Conservation (phyloP, 352 stramenopile genomes). For the Paralagenidium karlingii region DNA sequence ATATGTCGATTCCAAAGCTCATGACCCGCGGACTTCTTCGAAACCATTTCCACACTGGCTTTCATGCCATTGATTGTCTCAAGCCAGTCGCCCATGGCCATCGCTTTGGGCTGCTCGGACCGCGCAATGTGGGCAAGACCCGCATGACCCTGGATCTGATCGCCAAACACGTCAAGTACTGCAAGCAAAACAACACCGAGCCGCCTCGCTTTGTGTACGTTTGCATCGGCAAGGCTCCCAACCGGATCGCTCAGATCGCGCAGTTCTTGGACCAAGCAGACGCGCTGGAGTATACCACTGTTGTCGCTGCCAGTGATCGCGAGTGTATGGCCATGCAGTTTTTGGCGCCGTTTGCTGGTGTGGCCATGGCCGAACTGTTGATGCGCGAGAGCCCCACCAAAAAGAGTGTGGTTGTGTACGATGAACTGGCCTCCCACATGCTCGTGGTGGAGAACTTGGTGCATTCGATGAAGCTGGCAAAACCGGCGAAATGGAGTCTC, state of each 20-base stretch:
- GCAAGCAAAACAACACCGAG: constrained; percentile 8
- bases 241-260: constrained; percentile 50
- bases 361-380: constrained; percentile 54
- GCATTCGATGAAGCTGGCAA: constrained; percentile 50
- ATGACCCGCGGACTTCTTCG: constrained; percentile 38
- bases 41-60: constrained; percentile 39
- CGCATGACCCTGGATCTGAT: constrained; percentile 54
- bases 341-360: constrained; percentile 68
- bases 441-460: constrained; percentile 62
- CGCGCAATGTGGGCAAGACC: constrained; percentile 61
- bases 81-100: constrained; percentile 61
- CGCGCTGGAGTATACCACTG: constrained; percentile 38
- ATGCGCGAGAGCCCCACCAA: constrained; percentile 31
- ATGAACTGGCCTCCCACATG: constrained; percentile 63
- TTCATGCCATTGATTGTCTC: constrained; percentile 66
- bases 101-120: constrained; percentile 49
- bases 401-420: constrained; percentile 64
- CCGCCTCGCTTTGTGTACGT: constrained; percentile 71
- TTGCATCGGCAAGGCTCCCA: constrained; percentile 37
- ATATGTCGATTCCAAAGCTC: constrained; percentile 46
- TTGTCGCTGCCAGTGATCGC: constrained; percentile 47
- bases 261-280: constrained; percentile 31
- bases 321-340: constrained; percentile 70
- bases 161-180: constrained; percentile 28
- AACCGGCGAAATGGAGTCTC: constrained; percentile 41